Evolutionary conservation across 2,329 filamentous ascomycete species (phyloP).

Genomic region (Chrysoporthe cubensis): DNA sequence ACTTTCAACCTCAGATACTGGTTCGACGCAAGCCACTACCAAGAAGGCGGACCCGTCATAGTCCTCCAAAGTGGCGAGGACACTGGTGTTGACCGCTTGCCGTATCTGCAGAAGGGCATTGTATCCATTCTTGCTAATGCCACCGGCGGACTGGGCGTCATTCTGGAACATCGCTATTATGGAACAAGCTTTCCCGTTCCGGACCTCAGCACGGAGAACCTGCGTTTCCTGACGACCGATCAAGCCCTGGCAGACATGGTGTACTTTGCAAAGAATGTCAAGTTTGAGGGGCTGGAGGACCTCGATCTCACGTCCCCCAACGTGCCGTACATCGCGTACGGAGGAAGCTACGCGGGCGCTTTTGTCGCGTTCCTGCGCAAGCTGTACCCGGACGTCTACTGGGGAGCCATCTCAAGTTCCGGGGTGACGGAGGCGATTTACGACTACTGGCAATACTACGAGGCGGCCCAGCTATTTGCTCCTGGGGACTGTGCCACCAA

Average conservation of each 20-base stretch:
- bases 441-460: conserved; percentile 71
- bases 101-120: conserved; percentile 78
- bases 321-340: conserved; percentile 78
- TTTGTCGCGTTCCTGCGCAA: conserved; percentile 78
- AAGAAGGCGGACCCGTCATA: conserved; percentile 78
- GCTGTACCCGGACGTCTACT: conserved; percentile 78
- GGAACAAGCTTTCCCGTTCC: conserved; percentile 72
- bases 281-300: conserved; percentile 71
- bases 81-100: conserved; percentile 62
- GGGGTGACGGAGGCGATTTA: conserved; percentile 78
- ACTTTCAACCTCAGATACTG: conserved; percentile 78
- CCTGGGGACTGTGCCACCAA: conserved; percentile 65
- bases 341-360: conserved; percentile 81
- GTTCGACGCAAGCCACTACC: conserved; percentile 79
- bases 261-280: conserved; percentile 76
- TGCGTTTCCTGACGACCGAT: conserved; percentile 83
- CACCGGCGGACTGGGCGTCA: conserved; percentile 74
- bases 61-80: conserved; percentile 77
- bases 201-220: conserved; percentile 67
- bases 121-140: conserved; percentile 70
- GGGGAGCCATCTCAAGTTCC: conserved; percentile 78
- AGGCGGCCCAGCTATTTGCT: conserved; percentile 53
- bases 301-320: conserved; percentile 66
- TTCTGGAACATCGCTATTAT: conserved; percentile 89
- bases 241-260: conserved; percentile 81